These are phyloP conservation scores for Podaxis carcinomalis DNA, from an alignment of 768 basidiomycete genomes.

Conservation along the genomic window DNA sequence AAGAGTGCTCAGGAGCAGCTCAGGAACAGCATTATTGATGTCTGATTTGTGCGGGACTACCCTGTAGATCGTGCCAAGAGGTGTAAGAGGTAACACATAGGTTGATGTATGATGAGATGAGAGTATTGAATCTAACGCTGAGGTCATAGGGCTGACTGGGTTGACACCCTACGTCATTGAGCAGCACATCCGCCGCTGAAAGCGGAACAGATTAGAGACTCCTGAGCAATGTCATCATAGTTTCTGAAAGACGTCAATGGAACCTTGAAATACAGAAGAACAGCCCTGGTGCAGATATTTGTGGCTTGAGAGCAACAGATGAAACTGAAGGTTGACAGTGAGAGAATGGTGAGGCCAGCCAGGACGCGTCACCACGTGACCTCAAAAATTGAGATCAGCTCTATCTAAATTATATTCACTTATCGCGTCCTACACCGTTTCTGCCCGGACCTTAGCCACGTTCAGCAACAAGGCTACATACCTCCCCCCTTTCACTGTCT, in stretches of 20 bases:
- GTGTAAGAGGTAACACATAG: neutral
- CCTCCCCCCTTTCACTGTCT: neutral
- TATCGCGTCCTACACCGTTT: neutral
- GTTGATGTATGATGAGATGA: neutral
- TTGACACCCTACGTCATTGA: slow-evolving; percentile 5
- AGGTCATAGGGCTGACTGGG: neutral
- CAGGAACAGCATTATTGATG: neutral
- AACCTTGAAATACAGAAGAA: neutral
- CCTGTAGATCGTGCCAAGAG: slow-evolving; percentile 1
- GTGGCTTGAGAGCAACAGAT: neutral
- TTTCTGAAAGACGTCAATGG: neutral
- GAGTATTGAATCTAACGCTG: neutral
- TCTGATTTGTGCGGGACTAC: neutral
- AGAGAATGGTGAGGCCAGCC: neutral
- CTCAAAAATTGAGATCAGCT: neutral
- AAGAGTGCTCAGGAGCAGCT: neutral
- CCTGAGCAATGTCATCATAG: slow-evolving; percentile 5
- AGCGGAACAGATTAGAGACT: neutral
- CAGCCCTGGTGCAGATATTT: neutral
- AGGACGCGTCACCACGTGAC: slow-evolving; percentile 1
- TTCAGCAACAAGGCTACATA: neutral
- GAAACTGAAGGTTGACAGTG: neutral
- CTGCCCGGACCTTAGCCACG: neutral
- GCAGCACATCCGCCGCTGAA: neutral
- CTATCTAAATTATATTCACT: neutral